Conservation (phyloP, 768 basidiomycete species). For the Tremella yokohamensis region DNA sequence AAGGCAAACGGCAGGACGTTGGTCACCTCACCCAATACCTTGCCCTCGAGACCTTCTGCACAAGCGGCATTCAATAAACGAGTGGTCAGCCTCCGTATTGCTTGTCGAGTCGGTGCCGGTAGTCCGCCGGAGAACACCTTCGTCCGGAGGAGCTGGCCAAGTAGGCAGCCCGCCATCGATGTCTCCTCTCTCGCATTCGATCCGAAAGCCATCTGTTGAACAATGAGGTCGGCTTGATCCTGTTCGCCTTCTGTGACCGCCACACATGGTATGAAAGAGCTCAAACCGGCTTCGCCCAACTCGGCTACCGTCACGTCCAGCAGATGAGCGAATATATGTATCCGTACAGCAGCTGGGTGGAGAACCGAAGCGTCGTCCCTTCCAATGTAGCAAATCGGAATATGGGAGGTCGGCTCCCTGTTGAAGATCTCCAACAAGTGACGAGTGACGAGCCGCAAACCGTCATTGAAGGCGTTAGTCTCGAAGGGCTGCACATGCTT, state of each 20-base stretch:
- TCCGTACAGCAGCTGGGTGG: constrained; percentile 16
- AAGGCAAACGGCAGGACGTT: constrained; percentile 38
- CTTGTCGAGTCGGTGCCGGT: not conserved
- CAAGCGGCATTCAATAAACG: constrained; percentile 23
- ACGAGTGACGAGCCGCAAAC: constrained; percentile 24
- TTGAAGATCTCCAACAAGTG: constrained; percentile 30
- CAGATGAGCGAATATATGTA: constrained; percentile 21
- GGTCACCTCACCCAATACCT: constrained; percentile 41
- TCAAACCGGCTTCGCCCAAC: constrained; percentile 15
- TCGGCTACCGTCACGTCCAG: constrained; percentile 13
- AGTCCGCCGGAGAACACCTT: constrained; percentile 10
- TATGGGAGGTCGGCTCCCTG: constrained; percentile 29
- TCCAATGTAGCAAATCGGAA: constrained; percentile 23
- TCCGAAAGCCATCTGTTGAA: constrained; percentile 19
- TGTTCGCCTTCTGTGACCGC: constrained; percentile 2
- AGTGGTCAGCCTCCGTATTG: constrained; percentile 10
- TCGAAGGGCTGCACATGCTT: constrained; percentile 8
- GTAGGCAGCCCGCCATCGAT: constrained; percentile 24
- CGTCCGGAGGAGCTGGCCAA: constrained; percentile 30
- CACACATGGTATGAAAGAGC: no score
- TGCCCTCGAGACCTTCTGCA: constrained; percentile 19
- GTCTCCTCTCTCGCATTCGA: constrained; percentile 17
- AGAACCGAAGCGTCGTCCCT: constrained; percentile 5
- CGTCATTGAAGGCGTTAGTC: constrained; percentile 11
- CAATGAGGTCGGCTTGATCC: constrained; percentile 6